A percentile compares a stretch with the other conserved stretches of the same genome.
phyloP scores from a whole-genome alignment of 495 filamentous ascomycete genomes.

The Penicillium steckii region DNA sequence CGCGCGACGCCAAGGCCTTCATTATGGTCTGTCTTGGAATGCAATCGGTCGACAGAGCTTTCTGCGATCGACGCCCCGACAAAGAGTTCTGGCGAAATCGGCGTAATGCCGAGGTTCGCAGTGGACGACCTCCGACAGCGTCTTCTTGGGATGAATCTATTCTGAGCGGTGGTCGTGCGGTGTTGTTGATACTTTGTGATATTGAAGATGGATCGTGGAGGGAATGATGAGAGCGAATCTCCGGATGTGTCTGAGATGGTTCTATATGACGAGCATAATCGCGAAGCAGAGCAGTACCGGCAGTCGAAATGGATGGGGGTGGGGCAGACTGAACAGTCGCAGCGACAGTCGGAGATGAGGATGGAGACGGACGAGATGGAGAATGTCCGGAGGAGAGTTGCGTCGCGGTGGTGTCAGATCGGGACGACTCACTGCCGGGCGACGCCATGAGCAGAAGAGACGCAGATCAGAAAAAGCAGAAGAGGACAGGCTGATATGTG shows the following conservation, averaged over 20 bases:
- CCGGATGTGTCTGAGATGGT: slow-evolving; percentile 35
- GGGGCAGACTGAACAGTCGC: slow-evolving; percentile 12
- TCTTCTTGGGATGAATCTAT: slow-evolving; percentile 33
- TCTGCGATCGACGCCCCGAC: slow-evolving; percentile 51
- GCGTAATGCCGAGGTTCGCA: slow-evolving; percentile 36
- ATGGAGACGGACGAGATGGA: slow-evolving; percentile 4
- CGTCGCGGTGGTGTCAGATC: slow-evolving; percentile 18
- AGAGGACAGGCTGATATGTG: neutral
- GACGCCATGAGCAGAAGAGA: slow-evolving; percentile 23
- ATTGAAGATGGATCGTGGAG: slow-evolving; percentile 21
- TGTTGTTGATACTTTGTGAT: slow-evolving; percentile 7
- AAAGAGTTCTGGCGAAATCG: slow-evolving; percentile 43
- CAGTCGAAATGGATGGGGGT: slow-evolving; percentile 21
- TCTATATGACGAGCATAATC: slow-evolving; percentile 47
- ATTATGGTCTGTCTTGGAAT: slow-evolving; percentile 83
- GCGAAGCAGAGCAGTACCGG: slow-evolving; percentile 41
- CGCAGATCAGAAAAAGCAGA: neutral
- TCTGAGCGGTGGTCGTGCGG: slow-evolving; percentile 16
- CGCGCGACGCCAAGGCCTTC: slow-evolving; percentile 78
- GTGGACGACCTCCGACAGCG: slow-evolving; percentile 19
- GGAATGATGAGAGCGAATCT: slow-evolving; percentile 17
- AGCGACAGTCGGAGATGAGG: slow-evolving; percentile 11
- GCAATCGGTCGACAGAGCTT: slow-evolving; percentile 64
- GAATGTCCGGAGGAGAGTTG: slow-evolving; percentile 2
- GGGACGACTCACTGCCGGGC: slow-evolving; percentile 18